Base-by-base conservation (phyloP, 2,329 filamentous ascomycete species). In the Ophiosphaerella herpotricha region DNA sequence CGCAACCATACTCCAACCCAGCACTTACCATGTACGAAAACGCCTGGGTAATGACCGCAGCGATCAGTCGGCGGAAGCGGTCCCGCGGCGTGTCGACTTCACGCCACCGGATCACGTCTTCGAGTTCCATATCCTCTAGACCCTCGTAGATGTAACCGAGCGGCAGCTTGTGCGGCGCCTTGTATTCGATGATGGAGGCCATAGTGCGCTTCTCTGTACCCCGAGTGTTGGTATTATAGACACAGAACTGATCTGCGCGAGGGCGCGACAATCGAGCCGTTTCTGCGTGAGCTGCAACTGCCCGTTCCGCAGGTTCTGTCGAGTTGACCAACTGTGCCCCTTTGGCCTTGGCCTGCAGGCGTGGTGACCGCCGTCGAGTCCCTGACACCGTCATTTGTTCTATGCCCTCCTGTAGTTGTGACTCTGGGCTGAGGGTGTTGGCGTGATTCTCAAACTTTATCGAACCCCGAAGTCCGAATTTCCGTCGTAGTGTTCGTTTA, bases 11-110 rank as follows among this genome's bases (percentile, higher is more conserved):
- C 48, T 77, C 70, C 5, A 80, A 64, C 0, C 80, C 75, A n/a
- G 61, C 64, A 39, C 76, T 57, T 7, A 82, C 72, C 73, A 82
- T 82, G 59, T 81, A 80, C 31, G 77, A 72, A 55, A 77, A 29
- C 1, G 26, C 26, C 3, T 29, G 26, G 1, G 26, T 29, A 5
- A 29, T 29, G 2, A 29, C 26, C 3, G 26, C 11, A 29, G 26
- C 26, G 1, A 29, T 29, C 26, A 29, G 26, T 4, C 26, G 6
- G 4, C 26, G 26, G 3, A 29, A 29, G 26, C 11, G 26, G 4
- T 29, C 26, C 7, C 26, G 26, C 26, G 26, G 26, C 1, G 26
- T 29, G 3, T 29, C 26, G 2, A 4, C 9, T 29, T 11, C 26
- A 5, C 26, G 26, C 34, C 67, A 60, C 1, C 67, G 55, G 6